phyloP scores from a whole-genome alignment of 2,329 filamentous ascomycete species.

The Aspergillus alliaceus region DNA sequence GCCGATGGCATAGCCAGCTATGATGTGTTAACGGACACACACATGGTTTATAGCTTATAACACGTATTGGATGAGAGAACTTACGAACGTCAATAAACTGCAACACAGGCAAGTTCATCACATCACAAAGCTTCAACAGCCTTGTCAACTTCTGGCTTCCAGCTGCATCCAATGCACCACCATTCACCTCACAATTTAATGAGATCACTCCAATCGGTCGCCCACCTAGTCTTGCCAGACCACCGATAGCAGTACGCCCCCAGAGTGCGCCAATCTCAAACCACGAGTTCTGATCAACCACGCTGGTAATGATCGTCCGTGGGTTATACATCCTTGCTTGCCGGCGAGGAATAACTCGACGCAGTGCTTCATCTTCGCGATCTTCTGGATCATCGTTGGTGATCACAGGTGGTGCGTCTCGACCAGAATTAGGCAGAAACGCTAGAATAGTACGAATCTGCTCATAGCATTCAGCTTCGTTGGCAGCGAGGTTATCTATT shows the following conservation, averaged over 20 bases:
- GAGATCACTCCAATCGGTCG: conserved; percentile 60
- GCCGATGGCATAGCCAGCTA: conserved; percentile 62
- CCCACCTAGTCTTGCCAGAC: conserved; percentile 59
- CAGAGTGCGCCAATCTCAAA: conserved; percentile 66
- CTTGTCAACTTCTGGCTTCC: conserved; percentile 62
- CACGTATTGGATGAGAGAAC: conserved; percentile 17
- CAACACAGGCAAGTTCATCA: conserved; percentile 64
- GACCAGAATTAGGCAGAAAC: conserved; percentile 60
- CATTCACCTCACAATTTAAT: conserved; percentile 61
- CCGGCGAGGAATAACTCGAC: conserved; percentile 58
- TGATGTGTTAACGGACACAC: not conserved
- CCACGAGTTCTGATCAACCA: conserved; percentile 58
- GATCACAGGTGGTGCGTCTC: conserved; percentile 53
- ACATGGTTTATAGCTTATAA: too few relatives aligned
- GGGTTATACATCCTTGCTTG: conserved; percentile 63
- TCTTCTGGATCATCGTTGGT: conserved; percentile 50
- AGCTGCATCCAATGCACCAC: conserved; percentile 60
- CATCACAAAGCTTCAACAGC: conserved; percentile 63
- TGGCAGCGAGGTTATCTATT: conserved; percentile 62
- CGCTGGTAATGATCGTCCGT: conserved; percentile 55
- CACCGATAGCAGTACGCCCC: conserved; percentile 62
- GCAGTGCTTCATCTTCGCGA: conserved; percentile 50
- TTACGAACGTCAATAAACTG: conserved; percentile 63
- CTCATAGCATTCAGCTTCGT: conserved; percentile 62
- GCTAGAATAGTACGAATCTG: conserved; percentile 58